phyloP scores from a whole-genome alignment of 2,329 filamentous ascomycete species.

The Aspergillus sp. region DNA sequence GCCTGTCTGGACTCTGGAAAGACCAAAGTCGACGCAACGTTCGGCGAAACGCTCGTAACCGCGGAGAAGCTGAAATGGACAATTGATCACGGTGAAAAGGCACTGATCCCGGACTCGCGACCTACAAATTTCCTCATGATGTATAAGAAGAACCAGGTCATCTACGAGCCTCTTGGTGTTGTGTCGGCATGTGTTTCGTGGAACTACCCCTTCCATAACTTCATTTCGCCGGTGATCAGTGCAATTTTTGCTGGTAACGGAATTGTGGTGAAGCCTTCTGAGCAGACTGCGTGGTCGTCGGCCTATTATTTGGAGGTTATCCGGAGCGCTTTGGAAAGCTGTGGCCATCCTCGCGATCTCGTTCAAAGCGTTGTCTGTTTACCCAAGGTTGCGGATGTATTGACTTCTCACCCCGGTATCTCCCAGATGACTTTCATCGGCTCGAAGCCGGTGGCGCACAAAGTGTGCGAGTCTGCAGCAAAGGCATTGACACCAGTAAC shows the following conservation, averaged over 20 bases:
- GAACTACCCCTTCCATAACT: conserved; percentile 97
- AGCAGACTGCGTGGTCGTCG: conserved; percentile 93
- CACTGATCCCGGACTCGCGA: conserved; percentile 68
- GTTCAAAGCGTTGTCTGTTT: conserved; percentile 87
- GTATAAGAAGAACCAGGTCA: conserved; percentile 89
- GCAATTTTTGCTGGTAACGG: conserved; percentile 88
- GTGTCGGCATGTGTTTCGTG: conserved; percentile 91
- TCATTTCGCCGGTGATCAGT: conserved; percentile 87
- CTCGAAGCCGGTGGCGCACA: conserved; percentile 79
- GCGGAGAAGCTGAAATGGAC: conserved; percentile 95
- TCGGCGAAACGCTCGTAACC: conserved; percentile 93
- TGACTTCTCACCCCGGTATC: conserved; percentile 83
- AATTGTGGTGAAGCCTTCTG: conserved; percentile 89
- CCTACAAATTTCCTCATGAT: conserved; percentile 91
- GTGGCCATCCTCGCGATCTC: conserved; percentile 77
- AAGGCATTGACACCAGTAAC: conserved; percentile 83
- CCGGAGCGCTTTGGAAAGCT: conserved; percentile 73
- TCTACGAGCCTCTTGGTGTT: conserved; percentile 89
- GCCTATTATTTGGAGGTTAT: conserved; percentile 78
- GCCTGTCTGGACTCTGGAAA: conserved; percentile 94
- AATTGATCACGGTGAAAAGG: conserved; percentile 81
- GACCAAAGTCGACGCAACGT: conserved; percentile 88
- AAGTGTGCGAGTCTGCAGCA: conserved; percentile 83
- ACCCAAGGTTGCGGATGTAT: conserved; percentile 74
- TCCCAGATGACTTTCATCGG: conserved; percentile 96